Base-by-base conservation (phyloP, 192 early-diverging fungal genomes). In the Coemansia sp. region DNA sequence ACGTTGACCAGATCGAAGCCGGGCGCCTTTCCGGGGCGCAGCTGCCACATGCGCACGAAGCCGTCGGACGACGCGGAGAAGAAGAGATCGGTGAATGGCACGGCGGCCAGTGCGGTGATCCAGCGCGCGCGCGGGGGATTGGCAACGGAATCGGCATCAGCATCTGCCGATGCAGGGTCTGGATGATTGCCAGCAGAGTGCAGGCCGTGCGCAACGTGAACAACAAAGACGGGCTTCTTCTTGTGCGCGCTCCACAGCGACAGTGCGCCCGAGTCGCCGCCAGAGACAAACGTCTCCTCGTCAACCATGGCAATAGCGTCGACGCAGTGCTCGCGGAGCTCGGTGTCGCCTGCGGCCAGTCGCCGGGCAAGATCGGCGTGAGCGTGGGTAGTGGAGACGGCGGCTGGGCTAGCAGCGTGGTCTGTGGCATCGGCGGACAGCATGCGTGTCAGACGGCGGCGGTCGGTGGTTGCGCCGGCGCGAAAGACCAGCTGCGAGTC, bases 401-500 rank as follows among this genome's bases (percentile, higher is more conserved):
- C 26, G 26, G 26, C 26, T 26, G 26, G 26, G 26, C 26, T 26
- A 26, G 26, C 26, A 26, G 26, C 67, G 26, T 26, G 26, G 26
- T 26, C 26, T 26, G 26, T 3, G 3, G 26, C 26, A 3, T 26
- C 26, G 0, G 52, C 10, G 49, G 70, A 43, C 26, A 26, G 26
- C 1, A 71, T 50, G 26, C 70, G 73, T 11, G 71, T 61, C 45
- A 83, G 70, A 5, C 69, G 49, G 21, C 64, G 69, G 53, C 74
- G 75, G 64, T 84, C 83, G 10, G 85, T 82, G 0, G 79, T 50
- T 16, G 85, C 77, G 5, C 94, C 95, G 39, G 89, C 94, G 32
- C 94, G 86, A 77, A 93, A 99, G 9, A 98, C 92, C 21, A 98
- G 72, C 81, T 98, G 96, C 15, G 90, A 87, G 59, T 98, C 95